A percentile compares a stretch with the other conserved stretches of the same genome.
phyloP scores from a whole-genome alignment of 2,329 filamentous ascomycete species.

The Aureobasidium sp. region DNA sequence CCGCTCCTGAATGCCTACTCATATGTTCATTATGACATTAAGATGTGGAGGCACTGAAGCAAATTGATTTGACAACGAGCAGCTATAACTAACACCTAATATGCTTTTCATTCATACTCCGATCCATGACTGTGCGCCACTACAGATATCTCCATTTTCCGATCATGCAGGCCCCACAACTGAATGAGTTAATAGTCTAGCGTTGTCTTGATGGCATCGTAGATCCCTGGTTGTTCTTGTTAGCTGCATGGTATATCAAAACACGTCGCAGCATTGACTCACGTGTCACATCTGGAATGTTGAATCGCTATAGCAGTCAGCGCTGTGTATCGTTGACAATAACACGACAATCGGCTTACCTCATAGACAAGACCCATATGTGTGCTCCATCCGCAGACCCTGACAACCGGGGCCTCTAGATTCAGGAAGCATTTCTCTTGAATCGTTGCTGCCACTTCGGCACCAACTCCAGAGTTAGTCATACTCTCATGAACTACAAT shows the following conservation, averaged over 20 bases:
- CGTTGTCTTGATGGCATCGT: conserved; percentile 39
- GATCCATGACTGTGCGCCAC: not conserved
- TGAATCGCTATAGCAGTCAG: conserved; percentile 26
- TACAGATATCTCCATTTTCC: no score
- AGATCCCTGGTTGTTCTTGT: conserved; percentile 28
- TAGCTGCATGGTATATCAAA: not conserved
- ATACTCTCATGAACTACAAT: conserved; percentile 89
- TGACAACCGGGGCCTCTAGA: conserved; percentile 74
- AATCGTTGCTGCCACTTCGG: conserved; percentile 80
- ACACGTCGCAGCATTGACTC: conserved; percentile 37
- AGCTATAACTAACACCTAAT: not conserved
- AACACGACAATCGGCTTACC: conserved; percentile 13
- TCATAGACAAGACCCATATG: conserved; percentile 75
- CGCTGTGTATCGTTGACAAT: not conserved
- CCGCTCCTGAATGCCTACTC: not conserved
- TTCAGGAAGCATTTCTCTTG: conserved; percentile 80
- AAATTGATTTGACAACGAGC: not conserved
- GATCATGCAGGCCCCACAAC: no score
- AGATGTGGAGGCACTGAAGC: not conserved
- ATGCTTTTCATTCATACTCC: not conserved
- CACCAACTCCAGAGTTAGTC: conserved; percentile 81
- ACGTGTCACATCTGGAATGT: conserved; percentile 81
- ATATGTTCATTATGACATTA: not conserved
- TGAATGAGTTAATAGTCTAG: conserved; percentile 32
- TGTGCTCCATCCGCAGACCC: conserved; percentile 84